Evolutionary conservation across 257 asterid species (phyloP).

Genomic region (Solanum piurae): DNA sequence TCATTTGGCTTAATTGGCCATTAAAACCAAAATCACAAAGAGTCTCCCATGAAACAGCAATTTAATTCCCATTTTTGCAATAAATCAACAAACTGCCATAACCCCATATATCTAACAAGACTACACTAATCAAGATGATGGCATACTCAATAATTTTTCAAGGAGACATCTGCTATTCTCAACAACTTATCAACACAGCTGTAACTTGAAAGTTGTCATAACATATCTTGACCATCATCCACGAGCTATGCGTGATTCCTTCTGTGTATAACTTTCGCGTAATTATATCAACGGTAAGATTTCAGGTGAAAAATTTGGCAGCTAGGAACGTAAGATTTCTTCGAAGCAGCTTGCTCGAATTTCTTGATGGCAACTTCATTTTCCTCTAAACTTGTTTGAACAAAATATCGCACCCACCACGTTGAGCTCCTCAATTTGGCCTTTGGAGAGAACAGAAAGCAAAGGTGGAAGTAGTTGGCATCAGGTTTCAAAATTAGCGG

Average conservation of each 20-base stretch:
- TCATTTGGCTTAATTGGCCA: neutral
- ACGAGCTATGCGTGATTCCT: neutral
- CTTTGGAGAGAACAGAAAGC: conserved; percentile 8
- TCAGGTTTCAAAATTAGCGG: neutral
- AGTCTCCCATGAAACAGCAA: neutral
- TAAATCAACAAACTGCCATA: neutral
- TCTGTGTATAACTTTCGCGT: neutral
- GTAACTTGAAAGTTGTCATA: neutral
- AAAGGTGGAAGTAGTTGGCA: neutral
- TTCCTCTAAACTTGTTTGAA: conserved; percentile 67
- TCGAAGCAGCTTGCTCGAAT: conserved; percentile 51
- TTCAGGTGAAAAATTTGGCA: conserved; percentile 79
- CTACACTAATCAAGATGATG: neutral
- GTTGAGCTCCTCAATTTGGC: conserved; percentile 57
- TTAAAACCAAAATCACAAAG: neutral
- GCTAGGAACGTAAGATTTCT: conserved; percentile 31
- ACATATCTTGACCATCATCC: neutral
- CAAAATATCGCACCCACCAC: conserved; percentile 70
- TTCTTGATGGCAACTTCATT: conserved; percentile 52
- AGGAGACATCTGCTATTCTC: neutral
- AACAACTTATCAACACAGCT: neutral
- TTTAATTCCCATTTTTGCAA: neutral
- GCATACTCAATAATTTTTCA: neutral
- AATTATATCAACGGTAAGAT: conserved; percentile 31
- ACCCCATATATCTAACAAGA: neutral